These are phyloP conservation scores for Periconia sp. DNA, from an alignment of 2,329 filamentous ascomycete genomes.

Conservation along the genomic window DNA sequence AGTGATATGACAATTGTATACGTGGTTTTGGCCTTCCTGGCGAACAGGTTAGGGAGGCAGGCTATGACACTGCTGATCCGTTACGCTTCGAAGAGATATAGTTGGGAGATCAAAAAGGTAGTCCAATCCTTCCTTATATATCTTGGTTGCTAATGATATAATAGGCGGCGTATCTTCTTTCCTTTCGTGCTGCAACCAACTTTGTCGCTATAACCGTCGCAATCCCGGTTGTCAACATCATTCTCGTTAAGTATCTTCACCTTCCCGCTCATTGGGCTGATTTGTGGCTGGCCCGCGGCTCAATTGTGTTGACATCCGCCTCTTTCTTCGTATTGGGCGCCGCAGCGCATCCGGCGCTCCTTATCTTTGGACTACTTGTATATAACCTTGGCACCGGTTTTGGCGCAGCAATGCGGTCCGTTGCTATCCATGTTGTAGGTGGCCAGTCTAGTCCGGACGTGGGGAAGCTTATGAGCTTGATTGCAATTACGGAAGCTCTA, in stretches of 20 bases:
- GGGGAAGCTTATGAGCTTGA: conserved; percentile 56
- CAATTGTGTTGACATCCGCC: conserved; percentile 51
- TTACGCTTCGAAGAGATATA: conserved; percentile 59
- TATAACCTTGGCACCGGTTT: conserved; percentile 58
- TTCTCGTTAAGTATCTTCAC: conserved; percentile 44
- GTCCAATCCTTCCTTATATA: not conserved
- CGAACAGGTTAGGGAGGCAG: conserved; percentile 56
- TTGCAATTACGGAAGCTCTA: conserved; percentile 56
- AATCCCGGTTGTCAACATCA: conserved; percentile 50
- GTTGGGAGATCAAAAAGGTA: conserved; percentile 53
- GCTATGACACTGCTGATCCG: conserved; percentile 56
- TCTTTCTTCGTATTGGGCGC: conserved; percentile 56
- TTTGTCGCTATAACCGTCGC: conserved; percentile 55
- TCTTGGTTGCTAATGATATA: conserved; percentile 28
- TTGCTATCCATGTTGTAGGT: conserved; percentile 56
- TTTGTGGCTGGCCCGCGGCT: conserved; percentile 53
- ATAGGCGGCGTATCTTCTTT: conserved; percentile 47
- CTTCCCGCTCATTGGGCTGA: conserved; percentile 51
- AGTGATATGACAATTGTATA: conserved; percentile 51
- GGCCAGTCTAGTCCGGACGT: conserved; percentile 51
- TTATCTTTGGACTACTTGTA: conserved; percentile 54
- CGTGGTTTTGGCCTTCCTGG: conserved; percentile 52
- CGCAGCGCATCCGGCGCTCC: conserved; percentile 48
- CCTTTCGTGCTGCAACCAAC: conserved; percentile 55
- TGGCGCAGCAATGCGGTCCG: conserved; percentile 52